Evolutionary conservation across 1,284 basidiomycete species (phyloP), one percentile per base, ranked within the genome.

Genomic region (Cryptococcus sp.): DNA sequence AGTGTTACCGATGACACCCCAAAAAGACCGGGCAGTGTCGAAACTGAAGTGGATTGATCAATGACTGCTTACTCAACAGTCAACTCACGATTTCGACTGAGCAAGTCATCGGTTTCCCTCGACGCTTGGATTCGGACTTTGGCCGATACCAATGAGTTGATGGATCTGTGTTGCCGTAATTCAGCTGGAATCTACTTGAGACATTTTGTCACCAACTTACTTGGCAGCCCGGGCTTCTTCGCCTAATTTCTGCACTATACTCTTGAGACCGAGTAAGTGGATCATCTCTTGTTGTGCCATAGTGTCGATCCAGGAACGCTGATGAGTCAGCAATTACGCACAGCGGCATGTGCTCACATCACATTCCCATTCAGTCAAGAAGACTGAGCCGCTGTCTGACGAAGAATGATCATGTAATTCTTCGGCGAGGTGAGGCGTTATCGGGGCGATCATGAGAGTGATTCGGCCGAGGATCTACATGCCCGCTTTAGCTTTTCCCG

Each of bases 361-460:
- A 25, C 52, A 56, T 46, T 48, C 40, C 63, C 63, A 60, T 23
- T 49, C 25, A 45, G 50, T 56, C 58, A 81, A 78, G 67, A 92
- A 93, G 19, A 89, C 82, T 0, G 67, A 72, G 25, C 58, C 37
- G n/a, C 57, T 48, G 44, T 25, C 45, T 16, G 29, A 16, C 1
- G 34, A 43, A 23, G 48, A 52, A 29, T 79, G 81, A 46, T 85
- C 81, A 66, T 89, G 83, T 49, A 96, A 85, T 74, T 99, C 95
- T 78, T 98, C 94, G 0, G 92, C 89, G 3, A 98, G 83, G 72
- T 96, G 89, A 2, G 96, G 95, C 5, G 90, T 81, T 26, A 98
- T 87, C 0, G 95, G 96, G 0, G 92, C 91, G 45, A 95, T 80
- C 16, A 93, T 83, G 6, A 83, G 83, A 0, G 85, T 85, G 77